Evolutionary conservation across 164 flowering plant species (phyloP), one percentile per base, ranked within the genome.

Genomic region (Vitis cinerea): DNA sequence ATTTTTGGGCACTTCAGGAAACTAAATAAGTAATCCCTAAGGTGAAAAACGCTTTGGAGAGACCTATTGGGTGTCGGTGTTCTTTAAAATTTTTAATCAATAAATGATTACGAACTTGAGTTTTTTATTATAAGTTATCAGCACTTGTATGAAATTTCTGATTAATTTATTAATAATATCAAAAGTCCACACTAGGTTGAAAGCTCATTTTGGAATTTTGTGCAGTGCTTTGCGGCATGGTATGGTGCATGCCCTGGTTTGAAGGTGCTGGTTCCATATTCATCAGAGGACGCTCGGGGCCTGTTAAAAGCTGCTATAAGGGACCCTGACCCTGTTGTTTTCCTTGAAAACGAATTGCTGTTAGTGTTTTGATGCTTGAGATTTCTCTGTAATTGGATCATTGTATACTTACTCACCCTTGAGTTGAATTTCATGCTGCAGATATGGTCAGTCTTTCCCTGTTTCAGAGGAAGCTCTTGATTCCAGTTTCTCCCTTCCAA

Each of bases 291-390:
- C 86, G 89, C 95, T 17, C 87, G 97, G 59, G 94, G 97, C 13
- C 83, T 90, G 50, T 75, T 92, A 37, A 92, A 90, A 82, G 92
- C 94, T 68, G 94, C 93, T 23, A 91, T 91, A 7, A 86, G 92
- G 68, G 94, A 93, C 63, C 90, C 90, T 44, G 95, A 90, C 68
- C 87, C 98, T 72, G 94, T 90, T 75, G 93, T 93, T 66, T 93
- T 93, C 78, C 97, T 93, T 71, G 98, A 96, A 81, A 96, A 93
- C 71, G 99, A 96, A 83, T 77, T 93, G 74, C 66, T 95, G 99
- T 93, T 72, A 81, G 99, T 83, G 44, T 50, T 55, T 71, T 4
- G 44, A 37, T 3, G 44, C 44, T 37, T 37, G 44, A 37, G 17
- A 15, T 8, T 65, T 9, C 57, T 56, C 30, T 47, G 55, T 70